phyloP scores from a whole-genome alignment of 2,329 filamentous ascomycete species.

The Colletotrichum tamarilloi region DNA sequence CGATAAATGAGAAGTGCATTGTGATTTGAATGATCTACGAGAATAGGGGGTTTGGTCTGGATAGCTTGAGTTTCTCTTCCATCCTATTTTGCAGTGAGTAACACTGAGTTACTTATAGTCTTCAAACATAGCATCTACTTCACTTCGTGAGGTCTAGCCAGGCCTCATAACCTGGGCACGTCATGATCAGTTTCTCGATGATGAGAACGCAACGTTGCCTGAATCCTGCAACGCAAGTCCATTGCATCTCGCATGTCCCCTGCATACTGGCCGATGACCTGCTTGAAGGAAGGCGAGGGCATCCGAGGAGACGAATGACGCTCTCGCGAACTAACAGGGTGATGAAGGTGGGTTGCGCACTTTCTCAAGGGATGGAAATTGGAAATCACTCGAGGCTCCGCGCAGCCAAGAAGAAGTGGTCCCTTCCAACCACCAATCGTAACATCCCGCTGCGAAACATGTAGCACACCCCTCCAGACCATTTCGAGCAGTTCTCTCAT shows the following conservation, averaged over 20 bases:
- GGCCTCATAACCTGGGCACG: not conserved
- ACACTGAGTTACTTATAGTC: not conserved
- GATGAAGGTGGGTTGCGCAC: not conserved
- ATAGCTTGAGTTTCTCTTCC: too few relatives aligned
- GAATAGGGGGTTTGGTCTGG: not conserved
- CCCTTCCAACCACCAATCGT: not conserved
- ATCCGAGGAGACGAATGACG: not conserved
- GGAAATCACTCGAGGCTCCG: not conserved
- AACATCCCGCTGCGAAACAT: not conserved
- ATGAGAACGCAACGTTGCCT: not conserved
- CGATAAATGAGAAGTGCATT: slow-evolving; percentile 7
- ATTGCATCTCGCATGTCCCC: not conserved
- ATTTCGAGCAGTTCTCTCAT: not conserved
- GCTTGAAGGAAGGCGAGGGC: not conserved
- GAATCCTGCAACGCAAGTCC: too few relatives aligned
- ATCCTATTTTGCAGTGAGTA: too few relatives aligned
- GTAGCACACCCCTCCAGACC: not conserved
- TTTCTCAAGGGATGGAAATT: not conserved
- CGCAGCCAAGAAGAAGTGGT: not conserved
- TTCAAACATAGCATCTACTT: not conserved
- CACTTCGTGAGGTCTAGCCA: too few relatives aligned
- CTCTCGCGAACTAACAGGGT: not conserved
- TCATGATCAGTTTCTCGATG: not conserved
- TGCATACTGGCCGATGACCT: not conserved
- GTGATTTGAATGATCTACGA: not conserved